Evolutionary conservation across 2,329 filamentous ascomycete genomes (phyloP), one percentile per base, ranked within the genome.

Genomic region (Phyllosticta capitalensis): DNA sequence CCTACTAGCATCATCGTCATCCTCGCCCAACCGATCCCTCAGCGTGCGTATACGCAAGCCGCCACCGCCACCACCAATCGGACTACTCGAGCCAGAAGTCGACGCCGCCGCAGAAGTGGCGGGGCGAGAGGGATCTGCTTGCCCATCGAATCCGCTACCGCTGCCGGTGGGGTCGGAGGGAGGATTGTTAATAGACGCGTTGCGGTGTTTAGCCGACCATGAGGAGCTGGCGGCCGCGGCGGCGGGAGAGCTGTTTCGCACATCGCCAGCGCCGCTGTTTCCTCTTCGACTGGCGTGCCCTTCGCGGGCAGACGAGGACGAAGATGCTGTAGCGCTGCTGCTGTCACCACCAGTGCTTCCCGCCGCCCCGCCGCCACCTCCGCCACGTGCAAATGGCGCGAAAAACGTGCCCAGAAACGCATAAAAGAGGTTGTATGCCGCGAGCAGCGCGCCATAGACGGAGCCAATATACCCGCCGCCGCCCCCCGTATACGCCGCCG

Each of bases 401-500:
- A 28, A 60, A 54, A 30, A 59, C 55, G 28, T 60, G 22, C 9
- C 65, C 61, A 21, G 26, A 51, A 21, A 60, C 38, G 17, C 62
- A n/a, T 10, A 52, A 12, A 60, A 21, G 24, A 56, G 38, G 28
- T 53, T 55, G 19, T 52, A 59, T 3, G 50, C 17, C 3, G 50
- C 52, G 19, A 59, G n/a, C 52, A 59, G 28, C 1, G 52, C 61
- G 6, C 59, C 59, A 10, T 58, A 61, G 10, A 66, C 45, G 30
- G 61, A 52, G 1, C 56, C 58, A 38, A 65, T 38, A 14, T 48
- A 57, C n/a, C 58, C 58, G 7, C 26, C 51, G 33, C 53, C 72
- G 10, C 68, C 67, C 10, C 71, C 67, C 1, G 74, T 69, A 66
- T 88, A 88, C 5, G 30, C 30, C 9, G 30, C 78, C 1, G 79